Base-by-base conservation (phyloP, 768 basidiomycete genomes). In the Porphyrellus cyaneotinctus region DNA sequence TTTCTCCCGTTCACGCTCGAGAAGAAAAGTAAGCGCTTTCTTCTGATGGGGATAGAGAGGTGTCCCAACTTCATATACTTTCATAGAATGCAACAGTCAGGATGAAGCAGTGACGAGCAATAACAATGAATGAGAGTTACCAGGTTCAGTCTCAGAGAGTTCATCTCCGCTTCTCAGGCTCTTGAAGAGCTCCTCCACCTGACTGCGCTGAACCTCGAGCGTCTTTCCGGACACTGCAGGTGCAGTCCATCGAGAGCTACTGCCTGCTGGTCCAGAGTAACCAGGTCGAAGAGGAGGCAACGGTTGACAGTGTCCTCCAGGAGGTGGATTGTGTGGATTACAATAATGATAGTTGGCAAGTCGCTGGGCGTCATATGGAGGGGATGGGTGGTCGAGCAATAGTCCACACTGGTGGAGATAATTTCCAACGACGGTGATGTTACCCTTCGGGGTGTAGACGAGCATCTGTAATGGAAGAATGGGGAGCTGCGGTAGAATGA, bases 1-100 rank as follows among this genome's bases (percentile, higher is more conserved):
- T 55, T 72, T 77, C 70, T 91, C 89, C 56, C 83, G 78, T 68
- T 89, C 85, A 66, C 97, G 82, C 64, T 97, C 91, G 18, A 97
- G 77, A 45, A 99, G 75, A 71, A 99, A 99, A 2, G 95, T 93
- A 18, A 99, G 77, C 22, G 95, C 97, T 70, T 95, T 95, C 73
- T 94, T 95, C 73, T 99, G 97, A 76, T 99, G 97, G 18, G 95
- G 92, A 72, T 98, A 99, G 9, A 99, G 75, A 43, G 73, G 78
- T 20, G 97, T 97, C 33, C 86, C 87, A 49, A 99, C 82, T 61
- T 88, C 84, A 48, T 76, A 63, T 45, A 73, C 87, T 88, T 61
- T 53, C 51, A 63, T 57, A 36, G 41, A 51, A 55, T 47, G 59
- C 47, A 55, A 52, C 39, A 41, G 52, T 62, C 36, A 61, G 49